Conservation (phyloP, 179 eudicot species). For the Silene vulgaris region DNA sequence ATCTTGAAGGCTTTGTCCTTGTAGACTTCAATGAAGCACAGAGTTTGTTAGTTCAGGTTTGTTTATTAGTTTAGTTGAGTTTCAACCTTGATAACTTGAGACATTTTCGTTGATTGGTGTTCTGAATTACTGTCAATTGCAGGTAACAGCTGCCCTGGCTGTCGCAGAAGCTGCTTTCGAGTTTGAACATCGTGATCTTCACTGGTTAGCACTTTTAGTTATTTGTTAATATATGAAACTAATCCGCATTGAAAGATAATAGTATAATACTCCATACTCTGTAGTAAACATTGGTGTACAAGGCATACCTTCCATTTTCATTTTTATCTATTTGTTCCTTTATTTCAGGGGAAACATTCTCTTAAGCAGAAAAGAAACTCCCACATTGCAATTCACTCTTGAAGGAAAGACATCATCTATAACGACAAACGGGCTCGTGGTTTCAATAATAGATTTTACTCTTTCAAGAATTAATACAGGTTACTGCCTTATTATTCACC, state of each 20-base stretch:
- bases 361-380: conserved; percentile 56
- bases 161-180: conserved; percentile 93
- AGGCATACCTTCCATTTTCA: neutral
- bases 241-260: neutral
- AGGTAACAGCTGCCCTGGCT: conserved; percentile 89
- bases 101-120: conserved; percentile 5
- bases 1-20: conserved; percentile 94
- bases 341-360: conserved; percentile 83
- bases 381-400: conserved; percentile 51
- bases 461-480: conserved; percentile 94
- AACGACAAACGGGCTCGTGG: conserved; percentile 55
- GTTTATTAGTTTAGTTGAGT: neutral
- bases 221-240: neutral
- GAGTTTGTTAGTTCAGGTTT: conserved; percentile 81
- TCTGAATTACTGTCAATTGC: conserved; percentile 23
- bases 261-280: neutral
- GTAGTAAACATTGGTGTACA: neutral
- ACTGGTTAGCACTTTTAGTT: conserved; percentile 47
- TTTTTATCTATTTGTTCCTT: conserved; percentile 14
- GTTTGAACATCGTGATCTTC: conserved; percentile 95
- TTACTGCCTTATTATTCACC: conserved; percentile 18
- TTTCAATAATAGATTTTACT: conserved; percentile 89
- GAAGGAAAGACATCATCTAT: conserved; percentile 55
- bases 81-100: neutral
- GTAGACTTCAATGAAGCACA: conserved; percentile 70